These are phyloP conservation scores for Curvularia sp. DNA, from an alignment of 2,329 filamentous ascomycete genomes.

Conservation along the genomic window DNA sequence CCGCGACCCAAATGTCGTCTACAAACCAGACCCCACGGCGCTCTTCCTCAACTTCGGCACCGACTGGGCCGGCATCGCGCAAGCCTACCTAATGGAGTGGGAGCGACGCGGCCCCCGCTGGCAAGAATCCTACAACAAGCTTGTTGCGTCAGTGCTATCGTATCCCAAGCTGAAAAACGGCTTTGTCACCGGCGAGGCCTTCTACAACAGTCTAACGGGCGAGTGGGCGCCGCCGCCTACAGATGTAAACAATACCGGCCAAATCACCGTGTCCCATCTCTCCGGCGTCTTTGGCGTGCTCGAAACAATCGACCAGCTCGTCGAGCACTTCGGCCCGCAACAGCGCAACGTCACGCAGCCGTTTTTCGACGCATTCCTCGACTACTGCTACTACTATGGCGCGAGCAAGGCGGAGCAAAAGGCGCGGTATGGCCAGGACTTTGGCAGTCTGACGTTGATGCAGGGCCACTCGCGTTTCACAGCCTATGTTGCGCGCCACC, in stretches of 20 bases:
- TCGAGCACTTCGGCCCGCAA: constrained; percentile 54
- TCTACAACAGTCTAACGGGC: constrained; percentile 61
- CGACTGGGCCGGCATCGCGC: constrained; percentile 66
- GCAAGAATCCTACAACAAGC: constrained; percentile 61
- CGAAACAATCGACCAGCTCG: constrained; percentile 64
- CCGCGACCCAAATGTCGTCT: constrained; percentile 60
- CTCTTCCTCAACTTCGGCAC: constrained; percentile 64
- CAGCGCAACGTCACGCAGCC: constrained; percentile 56
- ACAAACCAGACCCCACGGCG: constrained; percentile 51
- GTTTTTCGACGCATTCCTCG: constrained; percentile 64
- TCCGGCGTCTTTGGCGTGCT: constrained; percentile 66
- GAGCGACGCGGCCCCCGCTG: constrained; percentile 63
- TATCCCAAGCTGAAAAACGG: constrained; percentile 65
- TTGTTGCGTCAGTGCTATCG: constrained; percentile 58
- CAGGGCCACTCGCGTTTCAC: constrained; percentile 67
- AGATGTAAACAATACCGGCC: constrained; percentile 61
- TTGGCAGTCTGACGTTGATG: constrained; percentile 56
- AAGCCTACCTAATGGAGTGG: constrained; percentile 67
- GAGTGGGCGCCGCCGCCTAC: constrained; percentile 61
- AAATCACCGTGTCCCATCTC: constrained; percentile 63
- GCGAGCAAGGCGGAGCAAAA: constrained; percentile 60
- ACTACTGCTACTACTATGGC: constrained; percentile 67
- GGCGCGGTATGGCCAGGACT: constrained; percentile 61
- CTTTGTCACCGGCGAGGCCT: constrained; percentile 64
- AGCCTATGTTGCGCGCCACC: constrained; percentile 59